Percentiles rank a stretch among this genome's conserved stretches.
These are phyloP conservation scores for Leptographium lundbergii DNA, from an alignment of 2,329 filamentous ascomycete genomes.

Conservation along the genomic window DNA sequence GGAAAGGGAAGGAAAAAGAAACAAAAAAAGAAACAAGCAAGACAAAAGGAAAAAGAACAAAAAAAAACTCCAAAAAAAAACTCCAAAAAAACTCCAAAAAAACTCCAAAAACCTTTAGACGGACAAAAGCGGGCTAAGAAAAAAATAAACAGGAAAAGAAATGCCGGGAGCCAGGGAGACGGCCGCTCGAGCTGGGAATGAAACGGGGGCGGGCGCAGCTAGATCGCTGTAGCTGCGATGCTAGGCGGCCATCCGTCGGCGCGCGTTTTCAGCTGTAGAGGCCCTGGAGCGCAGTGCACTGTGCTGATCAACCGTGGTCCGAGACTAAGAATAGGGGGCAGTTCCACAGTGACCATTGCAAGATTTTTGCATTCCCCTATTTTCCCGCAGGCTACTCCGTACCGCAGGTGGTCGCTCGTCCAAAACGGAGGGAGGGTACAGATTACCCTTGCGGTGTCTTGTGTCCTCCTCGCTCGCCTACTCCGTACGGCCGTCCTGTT, in stretches of 20 bases:
- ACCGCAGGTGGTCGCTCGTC: no score
- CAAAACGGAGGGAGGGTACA: background rate
- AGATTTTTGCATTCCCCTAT: background rate
- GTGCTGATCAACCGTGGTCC: background rate
- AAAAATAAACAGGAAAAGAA: background rate
- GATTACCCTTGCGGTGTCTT: background rate
- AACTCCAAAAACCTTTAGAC: no score
- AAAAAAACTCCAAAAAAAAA: background rate
- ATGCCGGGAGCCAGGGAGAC: background rate
- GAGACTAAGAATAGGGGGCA: background rate
- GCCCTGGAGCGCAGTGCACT: background rate
- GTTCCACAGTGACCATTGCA: background rate
- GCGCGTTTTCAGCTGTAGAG: background rate
- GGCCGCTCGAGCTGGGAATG: background rate
- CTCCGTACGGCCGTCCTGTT: no score
- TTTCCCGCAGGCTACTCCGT: background rate
- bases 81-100: no score
- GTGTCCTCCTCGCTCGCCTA: background rate
- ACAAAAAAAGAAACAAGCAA: background rate
- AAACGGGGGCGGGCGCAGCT: background rate
- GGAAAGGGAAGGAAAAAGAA: background rate
- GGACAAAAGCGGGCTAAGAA: background rate
- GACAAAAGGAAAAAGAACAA: background rate
- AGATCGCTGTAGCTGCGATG: background rate
- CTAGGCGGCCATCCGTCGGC: background rate